Percentiles rank a stretch among this genome's conserved stretches.
These are phyloP conservation scores for Iberis pinnata DNA, from an alignment of 345 rosid genomes.

Conservation along the genomic window DNA sequence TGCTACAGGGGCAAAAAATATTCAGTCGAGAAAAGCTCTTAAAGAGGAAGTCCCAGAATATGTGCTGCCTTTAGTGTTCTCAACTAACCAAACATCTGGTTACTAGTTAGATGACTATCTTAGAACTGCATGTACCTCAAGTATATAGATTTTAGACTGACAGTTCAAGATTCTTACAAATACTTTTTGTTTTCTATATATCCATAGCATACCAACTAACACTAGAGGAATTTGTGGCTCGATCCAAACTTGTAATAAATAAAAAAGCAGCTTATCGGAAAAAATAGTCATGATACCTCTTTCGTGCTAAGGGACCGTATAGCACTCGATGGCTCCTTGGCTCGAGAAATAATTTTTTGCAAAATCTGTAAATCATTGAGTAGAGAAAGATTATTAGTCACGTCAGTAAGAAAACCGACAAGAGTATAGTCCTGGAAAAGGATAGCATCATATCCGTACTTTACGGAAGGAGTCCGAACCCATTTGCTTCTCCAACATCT, in stretches of 20 bases:
- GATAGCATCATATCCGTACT: slow-evolving; percentile 40
- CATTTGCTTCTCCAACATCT: slow-evolving; percentile 99
- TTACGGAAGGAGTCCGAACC: slow-evolving; percentile 91
- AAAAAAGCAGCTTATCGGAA: slow-evolving; percentile 7
- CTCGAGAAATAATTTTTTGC: slow-evolving; percentile 80
- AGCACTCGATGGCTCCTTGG: slow-evolving; percentile 46
- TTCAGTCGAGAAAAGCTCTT: slow-evolving; percentile 10
- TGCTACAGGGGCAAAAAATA: neutral
- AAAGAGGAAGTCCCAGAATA: slow-evolving; percentile 9
- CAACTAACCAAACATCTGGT: slow-evolving; percentile 9
- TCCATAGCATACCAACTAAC: slow-evolving; percentile 13
- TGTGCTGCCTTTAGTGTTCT: neutral
- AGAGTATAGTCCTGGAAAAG: slow-evolving; percentile 10
- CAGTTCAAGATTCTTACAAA: neutral
- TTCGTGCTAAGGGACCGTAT: slow-evolving; percentile 83
- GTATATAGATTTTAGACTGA: slow-evolving; percentile 2
- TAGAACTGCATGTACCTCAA: slow-evolving; percentile 7
- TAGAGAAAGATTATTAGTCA: slow-evolving; percentile 14
- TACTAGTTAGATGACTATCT: slow-evolving; percentile 7
- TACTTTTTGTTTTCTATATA: too few species aligned
- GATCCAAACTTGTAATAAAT: neutral
- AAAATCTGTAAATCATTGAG: slow-evolving; percentile 51
- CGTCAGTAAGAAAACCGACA: neutral
- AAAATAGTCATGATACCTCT: slow-evolving; percentile 51
- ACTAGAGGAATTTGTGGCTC: neutral